phyloP scores from a whole-genome alignment of 1,139 yeast species.

The Citeromyces hawaiiensis region DNA sequence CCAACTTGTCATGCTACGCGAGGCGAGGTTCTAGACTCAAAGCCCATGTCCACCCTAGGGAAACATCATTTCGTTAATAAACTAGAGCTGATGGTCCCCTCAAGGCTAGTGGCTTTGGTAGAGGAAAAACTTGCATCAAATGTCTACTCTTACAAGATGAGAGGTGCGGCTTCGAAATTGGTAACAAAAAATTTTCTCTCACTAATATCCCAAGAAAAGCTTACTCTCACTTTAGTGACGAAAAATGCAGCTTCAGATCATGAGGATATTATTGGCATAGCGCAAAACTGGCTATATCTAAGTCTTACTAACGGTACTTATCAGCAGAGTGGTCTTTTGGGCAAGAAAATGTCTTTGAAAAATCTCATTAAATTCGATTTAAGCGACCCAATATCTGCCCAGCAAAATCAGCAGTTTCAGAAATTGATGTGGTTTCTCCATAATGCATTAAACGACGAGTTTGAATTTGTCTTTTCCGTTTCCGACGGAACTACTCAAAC shows the following conservation, averaged over 20 bases:
- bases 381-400: conserved; percentile 4
- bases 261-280: conserved; percentile 18
- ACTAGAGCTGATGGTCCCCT: conserved; percentile 10
- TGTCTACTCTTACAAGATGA: conserved; percentile 1
- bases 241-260: conserved; percentile 11
- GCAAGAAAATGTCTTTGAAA: conserved; percentile 8
- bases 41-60: conserved; percentile 2
- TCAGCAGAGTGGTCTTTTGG: conserved; percentile 18
- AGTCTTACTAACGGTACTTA: conserved; percentile 18
- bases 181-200: neutral
- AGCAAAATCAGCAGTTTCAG: conserved; percentile 13
- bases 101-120: neutral
- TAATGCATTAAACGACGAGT: conserved; percentile 9
- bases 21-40: neutral
- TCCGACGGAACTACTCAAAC: neutral
- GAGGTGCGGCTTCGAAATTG: neutral
- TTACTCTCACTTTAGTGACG: neutral
- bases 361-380: conserved; percentile 12
- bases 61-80: conserved; percentile 13
- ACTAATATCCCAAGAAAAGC: neutral
- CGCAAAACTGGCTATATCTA: conserved; percentile 15
- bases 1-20: conserved; percentile 2
- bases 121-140: neutral
- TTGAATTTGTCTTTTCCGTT: conserved; percentile 5
- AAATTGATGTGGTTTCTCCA: conserved; percentile 25